phyloP scores from a whole-genome alignment of 2,329 filamentous ascomycete genomes.

The Aspergillus sp. region DNA sequence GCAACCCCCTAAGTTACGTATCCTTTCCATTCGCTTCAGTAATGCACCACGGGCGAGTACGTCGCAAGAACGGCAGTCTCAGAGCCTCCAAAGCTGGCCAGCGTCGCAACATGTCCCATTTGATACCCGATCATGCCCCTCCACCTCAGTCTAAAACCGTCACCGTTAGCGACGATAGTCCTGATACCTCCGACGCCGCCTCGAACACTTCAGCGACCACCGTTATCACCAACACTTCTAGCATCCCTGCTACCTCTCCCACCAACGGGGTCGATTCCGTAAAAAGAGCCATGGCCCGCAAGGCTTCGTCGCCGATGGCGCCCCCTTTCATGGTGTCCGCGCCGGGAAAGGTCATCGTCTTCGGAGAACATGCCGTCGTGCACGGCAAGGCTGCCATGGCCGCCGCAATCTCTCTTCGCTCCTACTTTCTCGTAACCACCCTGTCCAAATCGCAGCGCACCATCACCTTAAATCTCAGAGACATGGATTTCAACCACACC shows the following conservation, averaged over 20 bases:
- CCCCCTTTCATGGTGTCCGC: slow-evolving; percentile 97
- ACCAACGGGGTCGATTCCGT: slow-evolving; percentile 6
- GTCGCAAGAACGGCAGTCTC: slow-evolving; percentile 36
- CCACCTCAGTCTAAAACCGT: slow-evolving; percentile 22
- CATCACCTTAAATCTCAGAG: slow-evolving; percentile 84
- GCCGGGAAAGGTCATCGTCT: slow-evolving; percentile 96
- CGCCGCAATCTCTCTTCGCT: slow-evolving; percentile 89
- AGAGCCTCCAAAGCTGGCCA: slow-evolving; percentile 25
- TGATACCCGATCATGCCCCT: slow-evolving; percentile 24
- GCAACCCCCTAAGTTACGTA: slow-evolving; percentile 17
- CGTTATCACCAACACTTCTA: slow-evolving; percentile 17
- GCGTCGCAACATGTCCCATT: slow-evolving; percentile 33
- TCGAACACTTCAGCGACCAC: slow-evolving; percentile 33
- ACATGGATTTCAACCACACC: slow-evolving; percentile 84
- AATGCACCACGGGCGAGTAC: slow-evolving; percentile 26
- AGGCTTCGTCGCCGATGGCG: slow-evolving; percentile 63
- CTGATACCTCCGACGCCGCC: slow-evolving; percentile 33
- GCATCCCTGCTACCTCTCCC: slow-evolving; percentile 17
- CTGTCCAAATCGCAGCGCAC: slow-evolving; percentile 89
- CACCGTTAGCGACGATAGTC: slow-evolving; percentile 25
- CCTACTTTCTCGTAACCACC: slow-evolving; percentile 93
- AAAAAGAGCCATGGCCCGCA: slow-evolving; percentile 33
- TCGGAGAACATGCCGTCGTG: slow-evolving; percentile 97
- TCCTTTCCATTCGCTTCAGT: slow-evolving; percentile 10
- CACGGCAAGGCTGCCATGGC: slow-evolving; percentile 96